Percentiles rank a stretch among this genome's conserved stretches.
phyloP scores from a whole-genome alignment of 2,329 filamentous ascomycete genomes.

The Colletotrichum sp. region DNA sequence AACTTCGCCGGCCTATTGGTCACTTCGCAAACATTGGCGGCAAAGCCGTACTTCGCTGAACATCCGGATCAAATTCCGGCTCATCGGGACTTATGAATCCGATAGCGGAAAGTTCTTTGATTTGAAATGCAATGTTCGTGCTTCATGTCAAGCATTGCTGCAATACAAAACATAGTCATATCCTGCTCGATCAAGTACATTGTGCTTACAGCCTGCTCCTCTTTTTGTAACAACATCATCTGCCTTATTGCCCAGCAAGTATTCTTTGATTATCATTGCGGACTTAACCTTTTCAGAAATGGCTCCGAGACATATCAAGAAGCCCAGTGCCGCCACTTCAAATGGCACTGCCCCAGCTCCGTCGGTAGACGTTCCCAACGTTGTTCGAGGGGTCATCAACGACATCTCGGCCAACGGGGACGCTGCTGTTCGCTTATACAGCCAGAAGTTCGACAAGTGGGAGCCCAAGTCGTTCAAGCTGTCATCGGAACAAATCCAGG shows the following conservation, averaged over 20 bases:
- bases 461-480: slow-evolving; percentile 52
- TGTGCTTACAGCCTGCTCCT: fast-evolving
- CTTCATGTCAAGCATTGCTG: neutral
- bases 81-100: neutral
- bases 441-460: slow-evolving; percentile 60
- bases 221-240: neutral
- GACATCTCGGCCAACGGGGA: slow-evolving; percentile 52
- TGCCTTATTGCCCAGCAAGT: neutral
- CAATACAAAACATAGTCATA: neutral
- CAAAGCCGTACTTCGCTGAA: neutral
- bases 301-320: neutral
- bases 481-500: slow-evolving; percentile 46
- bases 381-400: slow-evolving; percentile 53
- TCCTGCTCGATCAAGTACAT: neutral
- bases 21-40: neutral
- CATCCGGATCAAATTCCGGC: neutral
- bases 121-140: neutral
- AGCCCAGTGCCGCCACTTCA: neutral
- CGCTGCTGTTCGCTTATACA: slow-evolving; percentile 50
- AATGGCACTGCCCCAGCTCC: no score
- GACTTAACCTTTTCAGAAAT: neutral
- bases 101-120: neutral
- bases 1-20: neutral
- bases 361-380: slow-evolving; percentile 34
- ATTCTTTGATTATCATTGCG: neutral